These are phyloP conservation scores for Corchorus olitorius DNA, from an alignment of 345 rosid species.

Conservation along the genomic window DNA sequence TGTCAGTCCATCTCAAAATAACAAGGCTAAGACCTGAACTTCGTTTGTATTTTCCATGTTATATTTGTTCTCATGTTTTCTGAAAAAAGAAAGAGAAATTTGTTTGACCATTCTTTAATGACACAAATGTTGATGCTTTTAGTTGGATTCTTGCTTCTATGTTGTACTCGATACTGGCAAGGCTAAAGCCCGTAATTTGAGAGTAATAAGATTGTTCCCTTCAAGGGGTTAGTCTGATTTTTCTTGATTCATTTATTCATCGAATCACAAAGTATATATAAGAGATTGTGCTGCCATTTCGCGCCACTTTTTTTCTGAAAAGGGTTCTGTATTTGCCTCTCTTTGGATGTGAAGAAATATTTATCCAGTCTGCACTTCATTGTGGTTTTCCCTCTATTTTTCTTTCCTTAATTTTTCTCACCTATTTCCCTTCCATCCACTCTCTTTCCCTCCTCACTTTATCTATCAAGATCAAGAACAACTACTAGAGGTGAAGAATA, in stretches of 20 bases:
- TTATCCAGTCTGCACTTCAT: not conserved
- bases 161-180: not conserved
- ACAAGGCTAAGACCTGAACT: not conserved
- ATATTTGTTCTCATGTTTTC: not conserved
- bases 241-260: not conserved
- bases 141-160: not conserved
- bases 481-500: too few species aligned
- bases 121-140: not conserved
- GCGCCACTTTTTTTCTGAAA: not conserved
- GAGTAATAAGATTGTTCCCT: not conserved
- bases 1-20: slow-evolving; percentile 29
- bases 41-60: too few species aligned
- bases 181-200: not conserved
- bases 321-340: not conserved
- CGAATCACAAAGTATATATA: not conserved
- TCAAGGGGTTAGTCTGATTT: not conserved
- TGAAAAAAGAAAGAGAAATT: not conserved
- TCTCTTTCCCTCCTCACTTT: too few species aligned
- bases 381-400: not conserved
- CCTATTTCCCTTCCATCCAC: too few species aligned
- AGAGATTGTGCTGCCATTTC: not conserved
- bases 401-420: too few species aligned
- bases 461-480: too few species aligned
- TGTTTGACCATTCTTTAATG: not conserved
- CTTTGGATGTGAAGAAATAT: not conserved